Conservation (phyloP, 352 stramenopile genomes). For the Proteromonas lacertae region DNA sequence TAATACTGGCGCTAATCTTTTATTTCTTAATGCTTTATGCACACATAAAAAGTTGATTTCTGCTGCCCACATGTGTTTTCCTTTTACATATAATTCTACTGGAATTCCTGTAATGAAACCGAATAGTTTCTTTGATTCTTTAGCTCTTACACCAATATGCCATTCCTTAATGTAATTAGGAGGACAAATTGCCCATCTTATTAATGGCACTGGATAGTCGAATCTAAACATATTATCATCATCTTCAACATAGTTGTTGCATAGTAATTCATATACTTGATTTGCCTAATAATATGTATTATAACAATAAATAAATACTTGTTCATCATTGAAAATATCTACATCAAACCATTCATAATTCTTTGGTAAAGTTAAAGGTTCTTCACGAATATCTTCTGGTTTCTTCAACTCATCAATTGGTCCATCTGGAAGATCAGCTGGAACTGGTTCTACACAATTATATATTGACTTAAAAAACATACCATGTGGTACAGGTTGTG, state of each 20-base stretch:
- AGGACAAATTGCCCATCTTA: conserved; percentile 52
- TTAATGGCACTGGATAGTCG: conserved; percentile 29
- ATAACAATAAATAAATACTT: no score
- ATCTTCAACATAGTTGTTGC: conserved; percentile 94
- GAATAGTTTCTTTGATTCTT: conserved; percentile 52
- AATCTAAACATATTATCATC: conserved; percentile 73
- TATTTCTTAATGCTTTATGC: conserved; percentile 73
- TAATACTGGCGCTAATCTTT: conserved; percentile 75
- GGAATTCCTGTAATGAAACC: conserved; percentile 85
- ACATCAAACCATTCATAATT: conserved; percentile 1
- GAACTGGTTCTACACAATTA: no score
- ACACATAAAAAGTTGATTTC: conserved; percentile 99
- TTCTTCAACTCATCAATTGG: no score
- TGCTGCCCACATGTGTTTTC: conserved; percentile 17
- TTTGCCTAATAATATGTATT: conserved; percentile 9
- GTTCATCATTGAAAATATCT: not conserved
- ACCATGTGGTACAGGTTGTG: conserved; percentile 1
- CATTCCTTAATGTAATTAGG: conserved; percentile 58
- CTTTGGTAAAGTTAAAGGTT: conserved; percentile 3
- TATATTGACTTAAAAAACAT: not conserved
- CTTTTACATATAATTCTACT: conserved; percentile 14
- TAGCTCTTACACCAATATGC: conserved; percentile 66
- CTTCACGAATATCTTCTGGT: no score
- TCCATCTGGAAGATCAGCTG: no score
- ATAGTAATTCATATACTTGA: conserved; percentile 80